Conservation (phyloP, 768 basidiomycete genomes). For the Hortiboletus campestris region DNA sequence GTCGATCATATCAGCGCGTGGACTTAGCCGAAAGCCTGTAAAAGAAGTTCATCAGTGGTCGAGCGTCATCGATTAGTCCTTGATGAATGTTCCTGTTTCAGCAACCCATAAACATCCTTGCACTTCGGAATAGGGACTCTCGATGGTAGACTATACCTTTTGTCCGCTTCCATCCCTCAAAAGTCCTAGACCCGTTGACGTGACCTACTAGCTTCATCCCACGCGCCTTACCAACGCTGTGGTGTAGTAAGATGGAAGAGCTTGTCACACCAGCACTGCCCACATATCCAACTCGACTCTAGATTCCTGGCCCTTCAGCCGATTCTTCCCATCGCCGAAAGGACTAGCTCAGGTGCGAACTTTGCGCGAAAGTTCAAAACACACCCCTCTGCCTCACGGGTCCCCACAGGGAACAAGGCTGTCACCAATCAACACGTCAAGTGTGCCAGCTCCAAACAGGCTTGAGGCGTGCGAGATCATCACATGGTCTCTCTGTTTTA, state of each 20-base stretch:
- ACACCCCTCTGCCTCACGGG: not conserved
- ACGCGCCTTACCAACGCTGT: not conserved
- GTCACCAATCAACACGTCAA: constrained; percentile 2
- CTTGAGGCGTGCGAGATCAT: not conserved
- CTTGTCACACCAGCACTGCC: constrained; percentile 13
- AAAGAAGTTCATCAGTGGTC: not conserved
- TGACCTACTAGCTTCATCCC: not conserved
- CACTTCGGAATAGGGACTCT: not conserved
- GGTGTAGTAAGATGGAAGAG: constrained; percentile 8
- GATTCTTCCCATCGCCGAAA: constrained; percentile 1
- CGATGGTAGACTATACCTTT: not conserved
- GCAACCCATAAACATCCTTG: not conserved
- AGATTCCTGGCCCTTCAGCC: not conserved
- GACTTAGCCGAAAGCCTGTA: not conserved
- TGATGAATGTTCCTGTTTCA: constrained; percentile 17
- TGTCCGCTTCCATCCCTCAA: not conserved
- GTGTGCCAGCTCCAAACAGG: not conserved
- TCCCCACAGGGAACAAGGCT: not conserved
- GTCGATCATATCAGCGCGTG: not conserved
- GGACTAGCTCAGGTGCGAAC: not conserved
- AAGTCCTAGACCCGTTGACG: not conserved
- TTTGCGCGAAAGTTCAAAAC: constrained; percentile 2
- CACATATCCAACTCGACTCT: not conserved
- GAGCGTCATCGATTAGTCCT: not conserved
- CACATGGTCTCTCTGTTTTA: not conserved